Evolutionary conservation across 106 monocot genomes (phyloP).

Genomic region (Dendrobium officinale): DNA sequence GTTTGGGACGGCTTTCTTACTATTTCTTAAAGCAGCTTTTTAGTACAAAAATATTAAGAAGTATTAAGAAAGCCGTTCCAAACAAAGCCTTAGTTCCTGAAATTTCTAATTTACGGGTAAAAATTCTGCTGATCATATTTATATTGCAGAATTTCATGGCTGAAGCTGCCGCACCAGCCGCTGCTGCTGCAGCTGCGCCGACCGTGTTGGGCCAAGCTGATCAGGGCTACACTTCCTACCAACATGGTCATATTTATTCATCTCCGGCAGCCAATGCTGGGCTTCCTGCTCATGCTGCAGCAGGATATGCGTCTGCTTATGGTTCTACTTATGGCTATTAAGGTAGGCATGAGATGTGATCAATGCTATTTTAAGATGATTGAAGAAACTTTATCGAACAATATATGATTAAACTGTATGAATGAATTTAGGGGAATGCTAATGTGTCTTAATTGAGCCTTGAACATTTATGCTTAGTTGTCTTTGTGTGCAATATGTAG

Average conservation of each 20-base stretch:
- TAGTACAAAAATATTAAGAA: too few relatives aligned
- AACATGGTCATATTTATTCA: not conserved
- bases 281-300: not conserved
- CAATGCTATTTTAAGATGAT: not conserved
- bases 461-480: not conserved
- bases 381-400: not conserved
- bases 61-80: too few relatives aligned
- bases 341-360: not conserved
- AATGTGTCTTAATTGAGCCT: not conserved
- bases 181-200: not conserved
- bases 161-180: not conserved
- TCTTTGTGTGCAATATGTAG: not conserved
- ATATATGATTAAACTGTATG: not conserved
- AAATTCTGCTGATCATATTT: not conserved
- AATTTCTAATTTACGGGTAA: not conserved
- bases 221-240: not conserved
- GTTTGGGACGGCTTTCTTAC: too few relatives aligned
- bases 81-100: too few relatives aligned
- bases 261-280: not conserved
- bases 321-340: constrained; percentile 8
- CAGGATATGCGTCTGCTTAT: constrained; percentile 3
- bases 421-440: not conserved
- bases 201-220: not conserved
- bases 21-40: too few relatives aligned
- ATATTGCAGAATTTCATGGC: constrained; percentile 13